Conservation (phyloP, 2,329 filamentous ascomycete species). For the Clarireedia paspali region DNA sequence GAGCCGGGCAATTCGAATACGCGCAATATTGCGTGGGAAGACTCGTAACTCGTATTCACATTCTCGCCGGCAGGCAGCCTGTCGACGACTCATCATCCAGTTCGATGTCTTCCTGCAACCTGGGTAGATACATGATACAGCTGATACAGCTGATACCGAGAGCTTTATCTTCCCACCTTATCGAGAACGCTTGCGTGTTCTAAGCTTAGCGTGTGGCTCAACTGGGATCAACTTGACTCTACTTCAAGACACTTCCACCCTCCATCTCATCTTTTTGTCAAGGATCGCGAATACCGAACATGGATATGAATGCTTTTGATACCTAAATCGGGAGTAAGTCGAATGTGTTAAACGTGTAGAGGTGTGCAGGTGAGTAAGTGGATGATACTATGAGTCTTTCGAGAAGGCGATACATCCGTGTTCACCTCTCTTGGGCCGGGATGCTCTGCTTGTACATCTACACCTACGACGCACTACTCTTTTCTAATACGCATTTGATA, state of each 20-base stretch:
- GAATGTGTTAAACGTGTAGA: background rate
- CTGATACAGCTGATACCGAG: background rate
- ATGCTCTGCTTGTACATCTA: too few species aligned
- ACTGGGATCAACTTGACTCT: background rate
- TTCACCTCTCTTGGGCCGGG: too few species aligned
- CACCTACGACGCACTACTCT: too few species aligned
- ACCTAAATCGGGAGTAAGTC: background rate
- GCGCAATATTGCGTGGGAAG: too few species aligned
- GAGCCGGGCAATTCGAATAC: too few species aligned
- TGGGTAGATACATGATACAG: too few species aligned
- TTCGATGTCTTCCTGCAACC: too few species aligned
- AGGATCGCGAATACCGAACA: slow-evolving; percentile 5
- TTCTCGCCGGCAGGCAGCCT: too few species aligned
- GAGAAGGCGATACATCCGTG: background rate
- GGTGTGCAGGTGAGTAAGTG: slow-evolving; percentile 2
- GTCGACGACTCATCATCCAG: too few species aligned
- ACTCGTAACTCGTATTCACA: too few species aligned
- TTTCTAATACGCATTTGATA: background rate
- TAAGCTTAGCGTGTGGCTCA: slow-evolving; percentile 2
- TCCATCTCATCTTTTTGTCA: slow-evolving; percentile 1
- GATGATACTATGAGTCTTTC: slow-evolving; percentile 4
- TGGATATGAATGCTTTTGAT: background rate
- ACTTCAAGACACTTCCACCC: background rate
- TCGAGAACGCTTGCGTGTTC: background rate
- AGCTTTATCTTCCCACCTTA: background rate